phyloP scores from a whole-genome alignment of 2,329 filamentous ascomycete genomes.

The Nemania serpens region DNA sequence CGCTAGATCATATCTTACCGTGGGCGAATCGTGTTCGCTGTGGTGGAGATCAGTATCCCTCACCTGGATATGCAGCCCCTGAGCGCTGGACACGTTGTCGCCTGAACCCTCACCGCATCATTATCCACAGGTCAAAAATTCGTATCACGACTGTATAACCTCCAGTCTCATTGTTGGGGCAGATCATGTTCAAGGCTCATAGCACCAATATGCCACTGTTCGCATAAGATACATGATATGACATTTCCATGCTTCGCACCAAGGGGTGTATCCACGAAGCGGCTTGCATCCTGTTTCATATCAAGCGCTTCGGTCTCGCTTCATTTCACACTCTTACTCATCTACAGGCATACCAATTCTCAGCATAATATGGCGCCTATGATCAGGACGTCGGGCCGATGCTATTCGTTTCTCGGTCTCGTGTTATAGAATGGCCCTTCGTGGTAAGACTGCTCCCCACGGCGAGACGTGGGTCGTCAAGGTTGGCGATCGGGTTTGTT shows the following conservation, averaged over 20 bases:
- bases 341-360: too few relatives aligned
- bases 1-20: conserved; percentile 17
- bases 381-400: too few relatives aligned
- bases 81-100: conserved; percentile 25
- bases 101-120: conserved; percentile 17
- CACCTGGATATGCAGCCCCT: conserved; percentile 8
- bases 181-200: neutral
- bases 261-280: neutral
- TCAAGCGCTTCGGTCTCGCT: too few relatives aligned
- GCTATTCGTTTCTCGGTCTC: too few relatives aligned
- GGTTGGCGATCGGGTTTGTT: neutral
- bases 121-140: neutral
- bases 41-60: conserved; percentile 16
- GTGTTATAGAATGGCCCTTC: too few relatives aligned
- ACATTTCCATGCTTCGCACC: neutral
- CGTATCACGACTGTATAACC: neutral
- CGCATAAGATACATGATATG: neutral
- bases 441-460: neutral
- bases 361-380: too few relatives aligned
- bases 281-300: too few relatives aligned
- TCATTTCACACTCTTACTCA: too few relatives aligned
- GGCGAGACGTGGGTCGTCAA: too few relatives aligned
- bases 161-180: neutral
- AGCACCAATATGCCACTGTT: neutral
- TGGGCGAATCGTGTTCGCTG: conserved; percentile 11